Evolutionary conservation across 495 filamentous ascomycete species (phyloP).

Genomic region (Melanomma pulvis-pyrius): DNA sequence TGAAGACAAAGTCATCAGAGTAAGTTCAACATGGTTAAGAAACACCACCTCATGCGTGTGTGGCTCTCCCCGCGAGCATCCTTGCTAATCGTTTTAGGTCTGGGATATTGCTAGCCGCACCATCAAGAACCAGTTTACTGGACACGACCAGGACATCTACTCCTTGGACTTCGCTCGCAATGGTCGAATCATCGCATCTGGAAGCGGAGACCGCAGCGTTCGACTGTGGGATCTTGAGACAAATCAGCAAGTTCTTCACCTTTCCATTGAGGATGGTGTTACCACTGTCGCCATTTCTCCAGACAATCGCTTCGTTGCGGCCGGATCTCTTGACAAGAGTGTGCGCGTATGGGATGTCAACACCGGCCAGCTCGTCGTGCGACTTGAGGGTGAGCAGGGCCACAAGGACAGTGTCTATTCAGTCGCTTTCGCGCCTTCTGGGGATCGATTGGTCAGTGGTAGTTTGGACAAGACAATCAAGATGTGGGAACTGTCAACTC

Average conservation of each 20-base stretch:
- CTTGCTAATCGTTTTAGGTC: slow-evolving; percentile 37
- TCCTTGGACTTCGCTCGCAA: slow-evolving; percentile 49
- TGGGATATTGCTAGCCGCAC: slow-evolving; percentile 46
- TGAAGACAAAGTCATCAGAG: slow-evolving; percentile 51
- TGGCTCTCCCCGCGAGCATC: not conserved
- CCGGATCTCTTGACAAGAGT: slow-evolving; percentile 50
- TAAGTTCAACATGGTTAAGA: slow-evolving; percentile 29
- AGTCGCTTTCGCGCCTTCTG: slow-evolving; percentile 47
- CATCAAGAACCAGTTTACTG: slow-evolving; percentile 47
- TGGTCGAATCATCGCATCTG: slow-evolving; percentile 49
- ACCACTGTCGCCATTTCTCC: slow-evolving; percentile 52
- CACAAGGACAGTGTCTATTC: slow-evolving; percentile 51
- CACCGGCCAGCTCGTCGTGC: slow-evolving; percentile 42
- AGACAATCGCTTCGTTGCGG: slow-evolving; percentile 48
- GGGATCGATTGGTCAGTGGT: slow-evolving; percentile 45
- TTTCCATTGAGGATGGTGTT: slow-evolving; percentile 50
- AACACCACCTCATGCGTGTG: not conserved
- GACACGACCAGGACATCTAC: slow-evolving; percentile 53
- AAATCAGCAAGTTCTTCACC: slow-evolving; percentile 40
- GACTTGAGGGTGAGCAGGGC: slow-evolving; percentile 48
- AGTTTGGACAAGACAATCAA: slow-evolving; percentile 52
- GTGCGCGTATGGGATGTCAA: slow-evolving; percentile 49
- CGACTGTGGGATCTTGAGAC: slow-evolving; percentile 48
- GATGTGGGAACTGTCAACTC: slow-evolving; percentile 48
- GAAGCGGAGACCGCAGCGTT: slow-evolving; percentile 48